Base-by-base conservation (phyloP, 73 alveolate genomes). In the Loxodes magnus region DNA sequence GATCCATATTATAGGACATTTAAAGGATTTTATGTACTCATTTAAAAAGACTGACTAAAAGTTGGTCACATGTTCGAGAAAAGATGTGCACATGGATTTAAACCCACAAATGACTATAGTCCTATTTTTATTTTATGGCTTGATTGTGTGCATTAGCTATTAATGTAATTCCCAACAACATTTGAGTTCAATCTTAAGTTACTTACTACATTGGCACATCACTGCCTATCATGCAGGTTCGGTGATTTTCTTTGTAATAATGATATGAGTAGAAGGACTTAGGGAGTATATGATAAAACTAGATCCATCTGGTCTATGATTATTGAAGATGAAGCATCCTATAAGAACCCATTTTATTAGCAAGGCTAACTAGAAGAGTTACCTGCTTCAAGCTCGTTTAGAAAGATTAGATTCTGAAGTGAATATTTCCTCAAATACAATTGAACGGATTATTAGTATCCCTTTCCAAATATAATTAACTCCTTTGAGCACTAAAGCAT, bases 1-100 rank as follows among this genome's bases (percentile, higher is more conserved):
- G 99, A 92, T 64, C 96, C 97, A 2, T 82, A 76, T 60, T 89
- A 57, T 56, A 63, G 99, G 55, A 89, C 97, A 2, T 55, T 92
- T 39, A 75, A 77, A 67, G 99, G 99, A 9, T 89, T 89, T 67
- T 77, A 82, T 30, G 84, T 82, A 14, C 69, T 92, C 23, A 70
- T 92, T 0, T 89, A 83, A 59, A 92, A 92, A 48, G 99, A 92
- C 64, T 92, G 96, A 94, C 72, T 92, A 16, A 63, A 92, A 26
- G 76, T 83, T 58, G 99, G 99, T 2, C 99, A 92, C 71, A 68
- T 71, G 76, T 92, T 92, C 57, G 74, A 82, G 26, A 53, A 75
- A 64, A 67, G 99, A 64, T 56, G 87, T 35, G 97, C 96, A n/a
- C 77, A 80, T 26, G 63, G 56, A 9, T 64, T 51, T 30, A 64